These are phyloP conservation scores for Ascochyta viciae-villosae DNA, from an alignment of 2,329 filamentous ascomycete species.

Conservation along the genomic window DNA sequence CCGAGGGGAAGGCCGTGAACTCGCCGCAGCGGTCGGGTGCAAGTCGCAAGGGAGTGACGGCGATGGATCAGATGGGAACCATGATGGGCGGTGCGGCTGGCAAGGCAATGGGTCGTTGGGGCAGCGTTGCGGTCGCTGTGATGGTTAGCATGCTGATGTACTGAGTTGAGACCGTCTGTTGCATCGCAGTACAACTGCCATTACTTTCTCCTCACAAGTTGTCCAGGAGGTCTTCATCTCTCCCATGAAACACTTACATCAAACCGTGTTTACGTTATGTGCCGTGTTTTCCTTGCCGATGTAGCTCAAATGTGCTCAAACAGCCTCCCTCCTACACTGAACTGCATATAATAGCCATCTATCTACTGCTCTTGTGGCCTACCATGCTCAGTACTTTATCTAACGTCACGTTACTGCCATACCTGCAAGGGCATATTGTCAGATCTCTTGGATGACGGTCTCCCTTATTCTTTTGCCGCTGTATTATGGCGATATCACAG, in stretches of 20 bases:
- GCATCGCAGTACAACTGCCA: neutral
- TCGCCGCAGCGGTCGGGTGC: neutral
- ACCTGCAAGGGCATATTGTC: neutral
- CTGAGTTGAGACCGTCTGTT: neutral
- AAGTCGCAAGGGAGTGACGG: neutral
- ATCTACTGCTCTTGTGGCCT: neutral
- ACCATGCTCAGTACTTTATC: neutral
- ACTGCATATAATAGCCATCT: neutral
- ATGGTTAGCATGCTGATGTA: slow-evolving; percentile 4
- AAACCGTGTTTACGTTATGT: neutral
- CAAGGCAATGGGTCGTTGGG: neutral
- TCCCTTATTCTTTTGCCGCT: neutral
- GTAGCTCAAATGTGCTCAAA: slow-evolving; percentile 16
- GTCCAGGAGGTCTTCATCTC: neutral
- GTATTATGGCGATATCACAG: neutral
- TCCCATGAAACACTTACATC: neutral
- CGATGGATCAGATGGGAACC: neutral
- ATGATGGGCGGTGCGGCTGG: slow-evolving; percentile 5
- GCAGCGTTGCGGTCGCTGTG: neutral
- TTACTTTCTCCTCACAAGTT: neutral
- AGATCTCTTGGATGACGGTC: neutral
- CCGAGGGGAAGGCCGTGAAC: slow-evolving; percentile 4
- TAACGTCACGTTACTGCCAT: neutral
- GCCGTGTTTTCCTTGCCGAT: neutral
- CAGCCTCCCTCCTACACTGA: neutral